Percentiles rank a stretch among this genome's conserved stretches.
These are phyloP conservation scores for Eruca vesicaria DNA, from an alignment of 441 rosid genomes.

Conservation along the genomic window DNA sequence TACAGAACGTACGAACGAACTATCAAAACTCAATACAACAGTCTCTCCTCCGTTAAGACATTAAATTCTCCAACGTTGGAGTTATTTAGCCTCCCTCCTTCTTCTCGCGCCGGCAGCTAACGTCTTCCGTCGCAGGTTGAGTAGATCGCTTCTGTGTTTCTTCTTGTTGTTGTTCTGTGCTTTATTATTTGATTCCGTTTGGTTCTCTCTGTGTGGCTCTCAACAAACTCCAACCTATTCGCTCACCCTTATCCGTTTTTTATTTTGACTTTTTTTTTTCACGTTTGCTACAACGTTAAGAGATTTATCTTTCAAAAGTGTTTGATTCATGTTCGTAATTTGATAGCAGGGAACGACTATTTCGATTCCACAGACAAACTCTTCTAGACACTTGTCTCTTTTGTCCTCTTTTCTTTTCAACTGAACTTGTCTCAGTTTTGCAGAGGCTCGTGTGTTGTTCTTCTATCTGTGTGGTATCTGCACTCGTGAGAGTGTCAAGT, in stretches of 20 bases:
- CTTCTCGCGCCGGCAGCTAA: too few relatives aligned
- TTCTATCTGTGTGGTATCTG: too few relatives aligned
- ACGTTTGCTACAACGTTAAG: not conserved
- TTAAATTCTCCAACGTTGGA: not conserved
- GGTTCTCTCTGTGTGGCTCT: too few relatives aligned
- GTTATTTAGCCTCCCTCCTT: too few relatives aligned
- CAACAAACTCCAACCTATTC: too few relatives aligned
- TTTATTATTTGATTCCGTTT: conserved; percentile 6
- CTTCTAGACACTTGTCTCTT: not conserved
- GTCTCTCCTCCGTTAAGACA: not conserved
- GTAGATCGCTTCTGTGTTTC: not conserved
- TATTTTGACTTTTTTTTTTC: too few relatives aligned
- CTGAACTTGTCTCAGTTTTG: not conserved
- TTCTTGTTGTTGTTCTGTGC: not conserved
- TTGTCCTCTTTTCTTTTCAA: too few relatives aligned
- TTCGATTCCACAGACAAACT: not conserved
- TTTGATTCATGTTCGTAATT: not conserved
- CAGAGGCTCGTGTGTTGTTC: conserved; percentile 14
- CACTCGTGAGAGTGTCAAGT: too few relatives aligned
- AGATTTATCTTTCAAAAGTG: not conserved
- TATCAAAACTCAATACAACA: not conserved
- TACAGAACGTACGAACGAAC: too few relatives aligned
- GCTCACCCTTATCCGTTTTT: too few relatives aligned
- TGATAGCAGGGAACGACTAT: not conserved
- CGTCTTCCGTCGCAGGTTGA: too few relatives aligned